These are phyloP conservation scores for Hemisphaericaspora subhashii DNA, from an alignment of 1,139 yeast species.

Conservation along the genomic window DNA sequence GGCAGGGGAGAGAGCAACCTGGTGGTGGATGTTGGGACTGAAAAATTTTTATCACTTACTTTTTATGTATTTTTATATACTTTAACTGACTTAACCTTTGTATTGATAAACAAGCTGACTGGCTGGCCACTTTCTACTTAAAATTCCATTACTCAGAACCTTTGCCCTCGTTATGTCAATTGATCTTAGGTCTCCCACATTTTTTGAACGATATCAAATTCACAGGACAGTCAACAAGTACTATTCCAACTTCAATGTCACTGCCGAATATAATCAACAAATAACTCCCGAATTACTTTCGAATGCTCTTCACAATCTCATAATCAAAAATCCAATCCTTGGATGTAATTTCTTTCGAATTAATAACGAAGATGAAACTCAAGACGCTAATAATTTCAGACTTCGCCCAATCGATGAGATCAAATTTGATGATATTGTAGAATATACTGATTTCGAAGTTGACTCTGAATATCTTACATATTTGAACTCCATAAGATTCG, in stretches of 20 bases:
- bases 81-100: no score
- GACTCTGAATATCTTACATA: conserved; percentile 16
- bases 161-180: neutral
- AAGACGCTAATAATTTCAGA: conserved; percentile 17
- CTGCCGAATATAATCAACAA: conserved; percentile 22
- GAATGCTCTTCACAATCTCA: conserved; percentile 22
- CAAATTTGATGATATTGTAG: conserved; percentile 27
- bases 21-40: no score
- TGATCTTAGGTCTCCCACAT: conserved; percentile 10
- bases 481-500: conserved; percentile 19
- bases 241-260: conserved; percentile 32
- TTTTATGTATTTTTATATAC: no score
- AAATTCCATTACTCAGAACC: neutral
- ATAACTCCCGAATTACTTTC: conserved; percentile 23
- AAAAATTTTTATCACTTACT: no score
- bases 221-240: conserved; percentile 22
- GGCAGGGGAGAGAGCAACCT: no score
- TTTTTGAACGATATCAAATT: conserved; percentile 27
- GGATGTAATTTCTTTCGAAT: conserved; percentile 20
- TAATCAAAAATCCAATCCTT: conserved; percentile 24
- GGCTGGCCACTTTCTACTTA: no score
- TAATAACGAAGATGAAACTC: conserved; percentile 12
- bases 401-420: conserved; percentile 21
- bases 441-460: conserved; percentile 15
- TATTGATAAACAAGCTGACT: no score